phyloP scores from a whole-genome alignment of 495 filamentous ascomycete genomes.

The Trichocladium antarcticum region DNA sequence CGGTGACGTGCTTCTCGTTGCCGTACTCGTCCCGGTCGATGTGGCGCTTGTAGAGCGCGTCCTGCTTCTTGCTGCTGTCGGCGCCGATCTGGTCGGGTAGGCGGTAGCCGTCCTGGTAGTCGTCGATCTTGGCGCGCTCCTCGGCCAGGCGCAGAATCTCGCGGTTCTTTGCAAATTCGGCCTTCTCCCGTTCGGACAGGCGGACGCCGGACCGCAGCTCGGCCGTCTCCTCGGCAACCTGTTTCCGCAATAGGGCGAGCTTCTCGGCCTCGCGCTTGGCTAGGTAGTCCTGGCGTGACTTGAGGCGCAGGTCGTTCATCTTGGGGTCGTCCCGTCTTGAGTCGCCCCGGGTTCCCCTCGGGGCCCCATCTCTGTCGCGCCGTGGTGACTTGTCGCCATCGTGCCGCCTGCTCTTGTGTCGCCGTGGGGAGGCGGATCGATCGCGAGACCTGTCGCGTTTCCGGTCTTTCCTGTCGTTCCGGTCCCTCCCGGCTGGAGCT shows the following conservation, averaged over 20 bases:
- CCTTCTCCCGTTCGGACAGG: constrained; percentile 68
- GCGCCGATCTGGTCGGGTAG: constrained; percentile 92
- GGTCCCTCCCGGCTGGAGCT: constrained; percentile 41
- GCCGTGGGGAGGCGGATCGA: constrained; percentile 23
- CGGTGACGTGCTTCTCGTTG: constrained; percentile 81
- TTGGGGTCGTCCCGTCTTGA: constrained; percentile 31
- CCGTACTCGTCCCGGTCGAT: constrained; percentile 81
- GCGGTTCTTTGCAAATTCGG: constrained; percentile 82
- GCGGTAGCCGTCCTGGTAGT: constrained; percentile 85
- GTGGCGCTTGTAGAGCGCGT: constrained; percentile 81
- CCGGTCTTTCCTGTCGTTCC: constrained; percentile 43
- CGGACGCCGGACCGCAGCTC: constrained; percentile 69
- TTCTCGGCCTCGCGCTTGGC: constrained; percentile 84
- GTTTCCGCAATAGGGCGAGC: constrained; percentile 71
- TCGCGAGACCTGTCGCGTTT: constrained; percentile 37
- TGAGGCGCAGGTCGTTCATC: constrained; percentile 64
- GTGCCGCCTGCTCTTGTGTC: constrained; percentile 24
- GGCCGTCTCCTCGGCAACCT: constrained; percentile 81
- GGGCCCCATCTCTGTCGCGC: constrained; percentile 9
- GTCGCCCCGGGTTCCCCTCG: constrained; percentile 4
- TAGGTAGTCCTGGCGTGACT: constrained; percentile 84
- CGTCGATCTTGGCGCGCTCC: constrained; percentile 78
- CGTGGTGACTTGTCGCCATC: constrained; percentile 22
- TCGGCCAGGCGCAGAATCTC: constrained; percentile 81
- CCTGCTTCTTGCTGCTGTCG: constrained; percentile 80